Evolutionary conservation across 495 filamentous ascomycete genomes (phyloP).

Genomic region (Recurvomyces mirabilis): DNA sequence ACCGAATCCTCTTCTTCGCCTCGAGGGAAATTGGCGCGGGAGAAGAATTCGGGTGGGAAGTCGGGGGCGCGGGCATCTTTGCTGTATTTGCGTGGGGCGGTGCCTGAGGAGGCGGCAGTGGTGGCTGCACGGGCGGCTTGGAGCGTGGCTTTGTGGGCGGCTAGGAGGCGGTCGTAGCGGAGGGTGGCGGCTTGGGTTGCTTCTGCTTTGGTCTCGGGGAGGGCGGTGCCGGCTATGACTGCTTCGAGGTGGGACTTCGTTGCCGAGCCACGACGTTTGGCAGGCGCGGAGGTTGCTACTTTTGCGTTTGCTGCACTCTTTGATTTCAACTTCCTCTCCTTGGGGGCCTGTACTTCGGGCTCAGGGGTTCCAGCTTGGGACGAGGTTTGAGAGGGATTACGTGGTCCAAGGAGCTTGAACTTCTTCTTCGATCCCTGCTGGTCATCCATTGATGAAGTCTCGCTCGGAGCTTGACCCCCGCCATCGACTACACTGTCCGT

Average conservation of each 20-base stretch:
- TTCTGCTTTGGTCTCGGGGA: constrained; percentile 2
- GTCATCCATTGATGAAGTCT: neutral
- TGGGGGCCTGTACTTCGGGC: neutral
- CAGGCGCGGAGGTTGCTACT: neutral
- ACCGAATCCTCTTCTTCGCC: constrained; percentile 1
- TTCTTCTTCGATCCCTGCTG: neutral
- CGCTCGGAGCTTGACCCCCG: too few species aligned
- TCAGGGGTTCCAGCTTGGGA: neutral
- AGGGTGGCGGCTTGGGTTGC: constrained; percentile 6
- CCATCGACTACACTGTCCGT: neutral
- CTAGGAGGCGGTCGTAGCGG: constrained; percentile 3
- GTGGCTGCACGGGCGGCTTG: neutral
- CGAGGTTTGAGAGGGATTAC: neutral
- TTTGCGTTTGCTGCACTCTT: neutral
- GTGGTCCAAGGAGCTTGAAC: constrained; percentile 1
- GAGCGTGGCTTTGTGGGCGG: neutral
- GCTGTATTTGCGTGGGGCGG: too few species aligned
- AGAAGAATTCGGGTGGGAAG: constrained; percentile 13
- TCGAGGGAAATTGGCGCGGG: neutral
- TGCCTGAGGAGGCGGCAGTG: too few species aligned
- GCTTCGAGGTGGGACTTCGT: neutral
- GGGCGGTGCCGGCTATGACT: constrained; percentile 10
- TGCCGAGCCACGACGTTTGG: neutral
- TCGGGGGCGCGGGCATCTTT: constrained; percentile 1
- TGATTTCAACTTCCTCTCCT: neutral